Evolutionary conservation across 192 early-diverging fungal genomes (phyloP), one percentile per base, ranked within the genome.

Genomic region (Hyaloraphidium curvatum): DNA sequence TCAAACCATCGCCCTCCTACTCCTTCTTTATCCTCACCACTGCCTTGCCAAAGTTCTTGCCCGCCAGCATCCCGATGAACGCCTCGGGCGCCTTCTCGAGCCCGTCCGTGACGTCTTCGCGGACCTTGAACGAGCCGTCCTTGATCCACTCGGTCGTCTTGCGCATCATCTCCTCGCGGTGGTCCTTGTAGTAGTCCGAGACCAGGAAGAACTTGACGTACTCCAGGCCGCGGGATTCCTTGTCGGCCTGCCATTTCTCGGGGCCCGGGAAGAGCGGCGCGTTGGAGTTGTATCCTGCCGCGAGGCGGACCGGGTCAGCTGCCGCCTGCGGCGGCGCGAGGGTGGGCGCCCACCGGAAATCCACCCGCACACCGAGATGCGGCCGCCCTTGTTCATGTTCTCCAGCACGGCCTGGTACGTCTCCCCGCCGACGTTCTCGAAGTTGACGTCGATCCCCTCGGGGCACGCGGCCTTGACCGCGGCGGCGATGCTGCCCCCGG

Each of bases 361-460:
- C 11, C 14, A 48, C 5, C 43, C 43, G 23, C 43, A 83, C 7
- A 69, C 69, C 11, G 79, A 52, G 48, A 91, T 71, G 50, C 88
- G 76, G 2, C 74, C 84, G 51, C 66, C 55, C 2, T 11, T n/a
- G 63, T 88, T 88, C 64, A 80, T 68, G 25, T 70, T 54, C 11
- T 62, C 59, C 21, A 93, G 64, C 7, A 68, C 81, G 19, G 71
- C 73, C 11, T 90, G 84, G 9, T 89, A 68, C 51, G 71, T 75
- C 62, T 83, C 79, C 28, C 87, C 89, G 40, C 61, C 62, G n/a
- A 93, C 83, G 40, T 85, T 76, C 48, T 91, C 86, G 63, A 79
- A 89, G 60, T 89, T 86, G 21, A 90, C 72, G 58, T 92, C 89
- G 50, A 92, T 74, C 33, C 90, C 87, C 13, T 83, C 61, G 28